Evolutionary conservation across 768 basidiomycete genomes (phyloP).

Genomic region (Pisolithus tinctorius): DNA sequence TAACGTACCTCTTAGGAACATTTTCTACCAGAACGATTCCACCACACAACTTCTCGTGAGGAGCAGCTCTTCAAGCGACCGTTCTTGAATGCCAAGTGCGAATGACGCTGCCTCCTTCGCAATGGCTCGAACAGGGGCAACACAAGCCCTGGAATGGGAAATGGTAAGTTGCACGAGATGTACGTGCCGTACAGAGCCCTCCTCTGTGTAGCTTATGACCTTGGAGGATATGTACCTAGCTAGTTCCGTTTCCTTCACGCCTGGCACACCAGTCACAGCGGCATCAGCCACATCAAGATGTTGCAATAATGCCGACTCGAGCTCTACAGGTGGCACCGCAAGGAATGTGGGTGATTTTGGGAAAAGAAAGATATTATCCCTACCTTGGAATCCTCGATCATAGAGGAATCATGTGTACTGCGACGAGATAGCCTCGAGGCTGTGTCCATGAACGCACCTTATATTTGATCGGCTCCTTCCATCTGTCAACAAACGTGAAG

Average conservation of each 20-base stretch:
- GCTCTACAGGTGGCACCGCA: constrained; percentile 78
- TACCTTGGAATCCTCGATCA: constrained; percentile 68
- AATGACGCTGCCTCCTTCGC: constrained; percentile 18
- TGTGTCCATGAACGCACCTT: constrained; percentile 32
- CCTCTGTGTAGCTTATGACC: too few relatives aligned
- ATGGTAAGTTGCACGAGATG: background rate
- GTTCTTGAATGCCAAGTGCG: constrained; percentile 25
- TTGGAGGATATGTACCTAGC: constrained; percentile 43
- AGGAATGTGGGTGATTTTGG: background rate
- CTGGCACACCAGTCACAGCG: constrained; percentile 73
- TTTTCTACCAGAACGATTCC: constrained; percentile 55
- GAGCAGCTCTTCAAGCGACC: constrained; percentile 24
- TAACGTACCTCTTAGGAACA: constrained; percentile 25
- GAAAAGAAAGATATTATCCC: constrained; percentile 1
- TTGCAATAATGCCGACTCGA: constrained; percentile 68
- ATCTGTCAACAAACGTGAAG: constrained; percentile 67
- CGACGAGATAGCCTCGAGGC: background rate
- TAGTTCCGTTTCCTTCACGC: constrained; percentile 69
- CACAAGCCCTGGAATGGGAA: constrained; percentile 44
- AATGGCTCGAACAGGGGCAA: constrained; percentile 29
- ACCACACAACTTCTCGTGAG: constrained; percentile 72
- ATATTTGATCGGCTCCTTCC: constrained; percentile 74
- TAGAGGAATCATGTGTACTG: too few relatives aligned
- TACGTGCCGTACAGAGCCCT: too few relatives aligned
- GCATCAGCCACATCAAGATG: constrained; percentile 77